Evolutionary conservation across 179 eudicot species (phyloP).

Genomic region (Beta corolliflora): DNA sequence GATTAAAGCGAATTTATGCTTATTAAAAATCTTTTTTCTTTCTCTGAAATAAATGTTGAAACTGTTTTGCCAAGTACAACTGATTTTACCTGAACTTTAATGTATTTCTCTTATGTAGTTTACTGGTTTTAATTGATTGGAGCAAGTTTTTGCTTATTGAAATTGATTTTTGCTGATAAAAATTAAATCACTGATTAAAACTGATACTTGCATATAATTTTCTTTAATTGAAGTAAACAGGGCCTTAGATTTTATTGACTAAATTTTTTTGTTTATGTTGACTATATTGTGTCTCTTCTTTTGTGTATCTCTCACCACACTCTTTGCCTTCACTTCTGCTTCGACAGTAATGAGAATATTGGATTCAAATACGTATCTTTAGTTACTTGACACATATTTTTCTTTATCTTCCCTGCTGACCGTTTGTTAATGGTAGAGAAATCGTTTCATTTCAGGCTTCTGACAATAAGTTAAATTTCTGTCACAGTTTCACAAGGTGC

Average conservation of each 20-base stretch:
- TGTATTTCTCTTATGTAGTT: too few relatives aligned
- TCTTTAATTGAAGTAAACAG: too few relatives aligned
- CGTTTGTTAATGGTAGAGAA: background rate
- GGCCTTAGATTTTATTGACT: background rate
- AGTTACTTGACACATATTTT: background rate
- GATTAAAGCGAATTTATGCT: too few relatives aligned
- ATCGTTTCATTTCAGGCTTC: background rate
- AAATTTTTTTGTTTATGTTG: background rate
- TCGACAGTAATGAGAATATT: background rate
- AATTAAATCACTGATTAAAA: too few relatives aligned
- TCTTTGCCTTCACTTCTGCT: background rate
- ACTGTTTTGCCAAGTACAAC: too few relatives aligned
- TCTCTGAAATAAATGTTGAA: too few relatives aligned
- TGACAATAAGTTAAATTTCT: background rate
- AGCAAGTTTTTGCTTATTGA: too few relatives aligned
- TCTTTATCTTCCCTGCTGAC: background rate
- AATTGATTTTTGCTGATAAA: too few relatives aligned
- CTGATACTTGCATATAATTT: too few relatives aligned
- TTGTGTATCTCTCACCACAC: background rate
- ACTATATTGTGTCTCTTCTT: background rate
- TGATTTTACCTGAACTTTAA: too few relatives aligned
- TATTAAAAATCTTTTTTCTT: too few relatives aligned
- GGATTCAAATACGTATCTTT: background rate
- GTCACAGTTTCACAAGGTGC: slow-evolving; percentile 89
- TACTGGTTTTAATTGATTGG: too few relatives aligned